Conservation (phyloP, 495 filamentous ascomycete genomes). For the Penicillium argentinense region DNA sequence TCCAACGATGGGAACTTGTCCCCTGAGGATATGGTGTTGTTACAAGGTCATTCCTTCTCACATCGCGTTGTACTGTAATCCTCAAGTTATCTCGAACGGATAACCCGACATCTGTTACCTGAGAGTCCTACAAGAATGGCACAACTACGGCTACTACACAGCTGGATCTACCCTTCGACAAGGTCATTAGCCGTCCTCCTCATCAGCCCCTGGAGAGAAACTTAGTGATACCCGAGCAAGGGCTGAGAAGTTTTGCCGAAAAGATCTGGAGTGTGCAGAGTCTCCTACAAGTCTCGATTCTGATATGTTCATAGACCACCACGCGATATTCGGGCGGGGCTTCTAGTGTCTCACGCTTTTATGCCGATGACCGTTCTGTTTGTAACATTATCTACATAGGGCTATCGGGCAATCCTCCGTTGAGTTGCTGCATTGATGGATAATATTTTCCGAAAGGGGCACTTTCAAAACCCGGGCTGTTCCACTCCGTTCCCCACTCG, state of each 20-base stretch:
- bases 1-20: constrained; percentile 16
- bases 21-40: constrained; percentile 7
- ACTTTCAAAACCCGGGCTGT: constrained; percentile 2
- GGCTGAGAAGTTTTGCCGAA: constrained; percentile 20
- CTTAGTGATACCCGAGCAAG: constrained; percentile 19
- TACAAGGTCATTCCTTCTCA: constrained; percentile 13
- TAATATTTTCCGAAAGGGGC: constrained; percentile 3
- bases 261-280: constrained; percentile 17
- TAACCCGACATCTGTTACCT: constrained; percentile 16
- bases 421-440: too few species aligned
- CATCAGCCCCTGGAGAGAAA: constrained; percentile 16
- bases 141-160: constrained; percentile 16
- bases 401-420: too few species aligned
- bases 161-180: constrained; percentile 20
- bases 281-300: constrained; percentile 19
- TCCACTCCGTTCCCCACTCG: neutral
- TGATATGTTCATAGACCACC: too few species aligned
- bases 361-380: too few species aligned
- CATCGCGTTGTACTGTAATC: constrained; percentile 14
- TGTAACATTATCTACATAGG: too few species aligned
- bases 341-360: too few species aligned
- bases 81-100: constrained; percentile 20
- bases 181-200: constrained; percentile 20
- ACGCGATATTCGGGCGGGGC: too few species aligned
- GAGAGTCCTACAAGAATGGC: constrained; percentile 14